Conservation (phyloP, 345 rosid genomes). For the Sonneratia caseolaris region DNA sequence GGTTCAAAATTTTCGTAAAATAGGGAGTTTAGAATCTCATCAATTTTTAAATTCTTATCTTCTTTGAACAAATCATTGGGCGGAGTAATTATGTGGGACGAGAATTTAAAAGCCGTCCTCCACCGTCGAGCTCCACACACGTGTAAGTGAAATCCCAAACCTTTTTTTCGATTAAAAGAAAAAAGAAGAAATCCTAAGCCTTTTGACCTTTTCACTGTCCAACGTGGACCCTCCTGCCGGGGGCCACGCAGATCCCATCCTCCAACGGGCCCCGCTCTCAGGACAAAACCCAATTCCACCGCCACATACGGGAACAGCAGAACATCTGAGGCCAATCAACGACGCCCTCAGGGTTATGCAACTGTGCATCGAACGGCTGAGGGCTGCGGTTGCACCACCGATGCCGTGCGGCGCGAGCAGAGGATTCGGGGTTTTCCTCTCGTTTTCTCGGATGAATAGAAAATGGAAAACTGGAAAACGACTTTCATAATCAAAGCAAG, state of each 20-base stretch:
- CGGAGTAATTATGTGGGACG: background rate
- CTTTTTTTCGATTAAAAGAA: no score
- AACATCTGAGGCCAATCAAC: background rate
- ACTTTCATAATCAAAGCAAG: no score
- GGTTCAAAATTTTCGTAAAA: no score
- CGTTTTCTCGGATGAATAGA: background rate
- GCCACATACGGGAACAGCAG: background rate
- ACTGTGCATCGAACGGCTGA: background rate
- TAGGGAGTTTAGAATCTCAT: no score
- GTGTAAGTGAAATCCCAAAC: constrained; percentile 17
- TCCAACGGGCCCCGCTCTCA: background rate
- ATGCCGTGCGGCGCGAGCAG: background rate
- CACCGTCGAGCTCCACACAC: constrained; percentile 19
- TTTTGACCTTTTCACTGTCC: constrained; percentile 21
- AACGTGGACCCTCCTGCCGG: constrained; percentile 6
- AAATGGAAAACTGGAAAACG: constrained; percentile 1
- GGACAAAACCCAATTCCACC: background rate
- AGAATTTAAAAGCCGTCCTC: constrained; percentile 3
- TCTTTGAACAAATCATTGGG: background rate
- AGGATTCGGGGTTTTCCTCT: background rate
- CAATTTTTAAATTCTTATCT: background rate
- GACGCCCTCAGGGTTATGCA: background rate
- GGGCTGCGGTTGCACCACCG: background rate
- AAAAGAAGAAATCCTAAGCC: background rate
- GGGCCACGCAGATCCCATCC: background rate